phyloP scores from a whole-genome alignment of 2,329 filamentous ascomycete genomes.

The Arthrobotrys pseudoclavata region DNA sequence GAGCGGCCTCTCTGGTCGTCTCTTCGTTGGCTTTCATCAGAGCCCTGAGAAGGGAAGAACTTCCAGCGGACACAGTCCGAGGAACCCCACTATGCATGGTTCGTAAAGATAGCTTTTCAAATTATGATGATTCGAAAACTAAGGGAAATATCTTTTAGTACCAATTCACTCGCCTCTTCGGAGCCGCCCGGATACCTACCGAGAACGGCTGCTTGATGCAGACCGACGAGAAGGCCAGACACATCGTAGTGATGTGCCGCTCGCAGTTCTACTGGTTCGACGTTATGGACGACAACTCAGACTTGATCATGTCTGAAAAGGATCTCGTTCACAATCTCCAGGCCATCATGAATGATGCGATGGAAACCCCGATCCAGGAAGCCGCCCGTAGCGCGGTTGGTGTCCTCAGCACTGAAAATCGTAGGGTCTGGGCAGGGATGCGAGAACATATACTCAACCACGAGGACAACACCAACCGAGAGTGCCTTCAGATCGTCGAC shows the following conservation, averaged over 20 bases:
- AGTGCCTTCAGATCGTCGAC: constrained; percentile 95
- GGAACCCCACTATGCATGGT: constrained; percentile 90
- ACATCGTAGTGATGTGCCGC: constrained; percentile 91
- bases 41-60: constrained; percentile 90
- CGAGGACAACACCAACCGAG: constrained; percentile 90
- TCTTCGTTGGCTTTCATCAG: constrained; percentile 93
- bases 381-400: constrained; percentile 95
- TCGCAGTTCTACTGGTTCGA: constrained; percentile 99
- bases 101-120: not conserved
- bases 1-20: constrained; percentile 89
- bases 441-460: constrained; percentile 86
- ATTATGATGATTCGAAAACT: constrained; percentile 3
- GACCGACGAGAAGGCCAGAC: constrained; percentile 91
- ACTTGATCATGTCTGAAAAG: constrained; percentile 96
- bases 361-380: constrained; percentile 89
- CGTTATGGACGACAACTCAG: constrained; percentile 91
- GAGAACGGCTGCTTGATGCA: constrained; percentile 96
- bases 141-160: constrained; percentile 68
- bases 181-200: constrained; percentile 92
- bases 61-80: constrained; percentile 87
- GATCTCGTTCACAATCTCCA: constrained; percentile 92
- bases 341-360: constrained; percentile 90
- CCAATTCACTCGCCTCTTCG: constrained; percentile 94
- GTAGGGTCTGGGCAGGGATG: constrained; percentile 93
- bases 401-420: constrained; percentile 94